These are phyloP conservation scores for Tardiomyces depauwii DNA, from an alignment of 1,139 yeast species.

Conservation along the genomic window DNA sequence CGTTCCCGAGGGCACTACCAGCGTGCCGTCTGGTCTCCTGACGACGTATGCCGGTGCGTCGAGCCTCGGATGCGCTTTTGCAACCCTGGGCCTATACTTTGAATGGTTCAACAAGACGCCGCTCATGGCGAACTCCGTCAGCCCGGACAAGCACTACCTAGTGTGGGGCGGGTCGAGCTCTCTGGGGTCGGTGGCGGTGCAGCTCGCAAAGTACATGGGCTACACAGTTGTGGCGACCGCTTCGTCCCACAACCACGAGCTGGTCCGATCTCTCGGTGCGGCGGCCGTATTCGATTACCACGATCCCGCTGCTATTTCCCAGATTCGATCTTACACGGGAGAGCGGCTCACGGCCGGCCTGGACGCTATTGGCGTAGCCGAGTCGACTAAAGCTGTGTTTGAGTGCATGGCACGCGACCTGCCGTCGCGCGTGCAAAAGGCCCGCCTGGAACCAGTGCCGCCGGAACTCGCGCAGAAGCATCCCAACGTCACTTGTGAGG, in stretches of 20 bases:
- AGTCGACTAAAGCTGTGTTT: constrained; percentile 1
- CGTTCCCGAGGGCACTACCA: constrained; percentile 10
- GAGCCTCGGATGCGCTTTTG: constrained; percentile 33
- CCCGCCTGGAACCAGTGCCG: background rate
- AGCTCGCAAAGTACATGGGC: constrained; percentile 40
- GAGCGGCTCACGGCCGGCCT: constrained; percentile 39
- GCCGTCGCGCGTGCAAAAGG: constrained; percentile 2
- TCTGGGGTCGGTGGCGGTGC: constrained; percentile 45
- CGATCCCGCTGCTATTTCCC: constrained; percentile 40
- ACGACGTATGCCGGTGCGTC: constrained; percentile 53
- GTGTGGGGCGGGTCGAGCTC: constrained; percentile 58
- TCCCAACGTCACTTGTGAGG: background rate
- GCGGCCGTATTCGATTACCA: constrained; percentile 50
- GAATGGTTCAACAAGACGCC: constrained; percentile 5
- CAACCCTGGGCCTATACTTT: constrained; percentile 12
- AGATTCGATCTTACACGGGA: constrained; percentile 33
- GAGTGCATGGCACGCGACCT: constrained; percentile 1
- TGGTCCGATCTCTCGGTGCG: constrained; percentile 44
- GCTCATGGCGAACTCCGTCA: background rate
- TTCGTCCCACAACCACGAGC: constrained; percentile 33
- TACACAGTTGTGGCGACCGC: constrained; percentile 46
- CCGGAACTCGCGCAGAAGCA: background rate
- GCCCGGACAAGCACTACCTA: constrained; percentile 25
- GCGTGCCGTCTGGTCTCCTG: constrained; percentile 29
- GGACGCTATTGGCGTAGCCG: constrained; percentile 39